Conservation (phyloP, 1,284 basidiomycete species). For the Moesziomyces globuligerus region DNA sequence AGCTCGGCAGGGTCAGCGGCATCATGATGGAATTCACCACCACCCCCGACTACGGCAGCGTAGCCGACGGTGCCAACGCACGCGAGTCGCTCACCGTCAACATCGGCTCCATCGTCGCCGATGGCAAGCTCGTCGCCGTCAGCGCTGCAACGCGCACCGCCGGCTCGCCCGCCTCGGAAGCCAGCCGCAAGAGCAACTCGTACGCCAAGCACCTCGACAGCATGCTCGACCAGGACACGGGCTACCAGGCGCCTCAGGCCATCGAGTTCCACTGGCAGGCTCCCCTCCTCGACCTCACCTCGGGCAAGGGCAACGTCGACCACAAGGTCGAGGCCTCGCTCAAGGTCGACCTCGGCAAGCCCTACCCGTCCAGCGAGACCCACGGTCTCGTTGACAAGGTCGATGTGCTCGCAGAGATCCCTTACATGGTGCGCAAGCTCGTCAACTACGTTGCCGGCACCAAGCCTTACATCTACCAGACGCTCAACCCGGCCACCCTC, state of each 20-base stretch:
- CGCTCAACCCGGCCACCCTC: constrained; percentile 80
- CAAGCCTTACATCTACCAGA: constrained; percentile 93
- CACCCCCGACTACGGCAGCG: constrained; percentile 59
- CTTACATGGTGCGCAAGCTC: constrained; percentile 85
- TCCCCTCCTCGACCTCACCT: constrained; percentile 70
- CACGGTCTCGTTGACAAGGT: constrained; percentile 94
- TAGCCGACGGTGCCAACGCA: constrained; percentile 4
- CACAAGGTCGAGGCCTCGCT: constrained; percentile 46
- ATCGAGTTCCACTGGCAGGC: constrained; percentile 84
- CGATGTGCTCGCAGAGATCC: constrained; percentile 94
- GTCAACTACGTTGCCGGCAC: constrained; percentile 90
- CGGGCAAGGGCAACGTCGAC: constrained; percentile 34
- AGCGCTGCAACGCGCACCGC: constrained; percentile 70
- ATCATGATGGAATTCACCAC: constrained; percentile 98
- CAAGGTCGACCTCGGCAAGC: constrained; percentile 57
- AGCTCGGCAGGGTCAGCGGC: constrained; percentile 75
- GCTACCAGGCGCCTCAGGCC: constrained; percentile 80
- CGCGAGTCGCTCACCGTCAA: constrained; percentile 72
- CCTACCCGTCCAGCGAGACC: constrained; percentile 40
- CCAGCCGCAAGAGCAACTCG: constrained; percentile 74
- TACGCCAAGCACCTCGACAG: constrained; percentile 77
- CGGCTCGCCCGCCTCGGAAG: constrained; percentile 30
- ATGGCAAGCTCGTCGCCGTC: constrained; percentile 78
- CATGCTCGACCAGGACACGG: constrained; percentile 76
- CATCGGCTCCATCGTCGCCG: constrained; percentile 83